phyloP scores from a whole-genome alignment of 164 flowering plant species.

The Amborella trichopoda region DNA sequence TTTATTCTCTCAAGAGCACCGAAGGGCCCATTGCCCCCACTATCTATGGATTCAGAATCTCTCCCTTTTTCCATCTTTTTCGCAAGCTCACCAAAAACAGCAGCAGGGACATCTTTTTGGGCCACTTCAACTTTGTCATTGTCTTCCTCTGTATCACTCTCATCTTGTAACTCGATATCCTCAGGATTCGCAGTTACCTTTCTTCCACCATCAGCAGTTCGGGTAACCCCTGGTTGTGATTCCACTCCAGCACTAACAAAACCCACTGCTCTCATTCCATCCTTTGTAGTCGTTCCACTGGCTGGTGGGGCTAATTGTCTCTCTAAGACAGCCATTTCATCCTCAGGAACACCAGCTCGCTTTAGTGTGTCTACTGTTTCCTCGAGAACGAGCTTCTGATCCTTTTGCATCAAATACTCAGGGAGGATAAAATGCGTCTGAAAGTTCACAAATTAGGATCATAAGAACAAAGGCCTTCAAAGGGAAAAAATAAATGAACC shows the following conservation, averaged over 20 bases:
- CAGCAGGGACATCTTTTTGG: conserved; percentile 70
- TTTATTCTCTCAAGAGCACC: conserved; percentile 87
- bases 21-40: conserved; percentile 25
- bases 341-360: too few relatives aligned
- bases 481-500: too few relatives aligned
- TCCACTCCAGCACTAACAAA: conserved; percentile 93
- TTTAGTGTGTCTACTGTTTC: conserved; percentile 71
- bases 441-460: too few relatives aligned
- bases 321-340: conserved; percentile 93
- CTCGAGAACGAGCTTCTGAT: conserved; percentile 48
- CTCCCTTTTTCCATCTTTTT: conserved; percentile 35
- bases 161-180: conserved; percentile 80
- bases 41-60: conserved; percentile 10
- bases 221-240: conserved; percentile 18
- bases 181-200: conserved; percentile 38
- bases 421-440: conserved; percentile 90
- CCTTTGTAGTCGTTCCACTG: conserved; percentile 17
- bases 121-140: conserved; percentile 53
- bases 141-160: conserved; percentile 57
- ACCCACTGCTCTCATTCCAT: conserved; percentile 37
- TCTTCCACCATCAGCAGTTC: conserved; percentile 32
- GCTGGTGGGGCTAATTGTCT: conserved; percentile 52
- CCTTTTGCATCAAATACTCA: conserved; percentile 80
- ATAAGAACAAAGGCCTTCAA: too few relatives aligned
- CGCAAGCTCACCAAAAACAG: conserved; percentile 75